Evolutionary conservation across 75 land plant genomes (phyloP).

Genomic region (Picea glauca): DNA sequence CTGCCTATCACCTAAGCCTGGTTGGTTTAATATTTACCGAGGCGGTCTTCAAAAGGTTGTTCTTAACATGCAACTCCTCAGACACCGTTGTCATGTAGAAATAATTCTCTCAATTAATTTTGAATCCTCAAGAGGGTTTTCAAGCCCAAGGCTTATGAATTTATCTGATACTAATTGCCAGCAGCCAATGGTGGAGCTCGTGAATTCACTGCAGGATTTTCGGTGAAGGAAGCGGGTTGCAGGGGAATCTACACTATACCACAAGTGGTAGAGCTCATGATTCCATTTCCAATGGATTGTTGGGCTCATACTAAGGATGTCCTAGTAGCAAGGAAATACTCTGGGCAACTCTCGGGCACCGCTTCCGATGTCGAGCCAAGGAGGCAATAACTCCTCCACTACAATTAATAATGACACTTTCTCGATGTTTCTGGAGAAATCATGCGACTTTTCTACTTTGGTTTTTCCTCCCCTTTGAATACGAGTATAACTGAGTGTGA

Average conservation of each 20-base stretch:
- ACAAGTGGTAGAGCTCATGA: too few relatives aligned
- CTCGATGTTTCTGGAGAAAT: slow-evolving; percentile 5
- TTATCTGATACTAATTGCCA: background rate
- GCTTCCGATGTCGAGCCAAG: background rate
- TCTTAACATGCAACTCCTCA: background rate
- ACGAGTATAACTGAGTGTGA: background rate
- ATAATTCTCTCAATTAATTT: background rate
- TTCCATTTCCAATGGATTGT: too few relatives aligned
- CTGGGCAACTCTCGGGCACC: too few relatives aligned
- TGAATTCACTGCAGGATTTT: background rate
- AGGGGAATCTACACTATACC: too few relatives aligned
- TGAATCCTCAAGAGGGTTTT: background rate
- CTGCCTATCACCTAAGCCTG: background rate
- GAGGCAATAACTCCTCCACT: background rate
- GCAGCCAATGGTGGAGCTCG: background rate
- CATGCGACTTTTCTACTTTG: background rate
- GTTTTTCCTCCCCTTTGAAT: background rate
- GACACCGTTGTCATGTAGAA: background rate
- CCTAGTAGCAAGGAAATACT: too few relatives aligned
- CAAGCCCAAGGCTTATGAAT: background rate
- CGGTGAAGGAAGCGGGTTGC: too few relatives aligned
- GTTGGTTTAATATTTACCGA: background rate
- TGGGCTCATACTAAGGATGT: too few relatives aligned
- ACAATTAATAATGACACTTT: slow-evolving; percentile 2
- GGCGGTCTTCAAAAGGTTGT: too few relatives aligned